Percentiles rank a stretch among this genome's conserved stretches.
These are phyloP conservation scores for Ananas comosus DNA, from an alignment of 176 grass and related monocot genomes.

Conservation along the genomic window DNA sequence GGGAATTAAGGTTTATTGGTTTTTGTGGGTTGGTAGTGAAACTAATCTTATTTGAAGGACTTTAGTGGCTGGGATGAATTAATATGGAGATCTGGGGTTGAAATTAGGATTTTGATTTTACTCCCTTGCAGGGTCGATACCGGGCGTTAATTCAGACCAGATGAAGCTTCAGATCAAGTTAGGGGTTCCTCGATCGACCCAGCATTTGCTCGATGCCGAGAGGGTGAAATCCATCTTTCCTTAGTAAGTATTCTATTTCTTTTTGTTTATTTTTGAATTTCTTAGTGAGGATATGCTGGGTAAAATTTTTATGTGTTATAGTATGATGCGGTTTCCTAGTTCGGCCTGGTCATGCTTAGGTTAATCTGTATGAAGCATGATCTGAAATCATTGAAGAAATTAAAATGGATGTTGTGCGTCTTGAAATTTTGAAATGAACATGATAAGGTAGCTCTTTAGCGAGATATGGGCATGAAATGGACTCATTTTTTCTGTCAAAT, in stretches of 20 bases:
- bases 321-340: too few relatives aligned
- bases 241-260: conserved; percentile 45
- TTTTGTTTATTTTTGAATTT: conserved; percentile 14
- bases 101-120: neutral
- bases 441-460: too few relatives aligned
- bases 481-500: too few relatives aligned
- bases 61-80: neutral
- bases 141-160: conserved; percentile 83
- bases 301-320: neutral
- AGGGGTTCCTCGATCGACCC: conserved; percentile 56
- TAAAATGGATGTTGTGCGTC: too few relatives aligned
- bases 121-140: conserved; percentile 52
- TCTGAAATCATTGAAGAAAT: too few relatives aligned
- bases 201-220: conserved; percentile 65
- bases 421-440: too few relatives aligned
- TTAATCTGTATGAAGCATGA: too few relatives aligned
- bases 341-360: too few relatives aligned
- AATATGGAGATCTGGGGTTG: neutral
- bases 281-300: neutral
- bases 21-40: too few relatives aligned
- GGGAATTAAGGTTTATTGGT: neutral
- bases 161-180: conserved; percentile 98
- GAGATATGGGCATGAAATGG: too few relatives aligned
- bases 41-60: too few relatives aligned
- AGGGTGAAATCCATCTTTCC: conserved; percentile 85